Percentiles rank a stretch among this genome's conserved stretches.
phyloP scores from a whole-genome alignment of 2,329 filamentous ascomycete genomes.

The Metarhizium humberi region DNA sequence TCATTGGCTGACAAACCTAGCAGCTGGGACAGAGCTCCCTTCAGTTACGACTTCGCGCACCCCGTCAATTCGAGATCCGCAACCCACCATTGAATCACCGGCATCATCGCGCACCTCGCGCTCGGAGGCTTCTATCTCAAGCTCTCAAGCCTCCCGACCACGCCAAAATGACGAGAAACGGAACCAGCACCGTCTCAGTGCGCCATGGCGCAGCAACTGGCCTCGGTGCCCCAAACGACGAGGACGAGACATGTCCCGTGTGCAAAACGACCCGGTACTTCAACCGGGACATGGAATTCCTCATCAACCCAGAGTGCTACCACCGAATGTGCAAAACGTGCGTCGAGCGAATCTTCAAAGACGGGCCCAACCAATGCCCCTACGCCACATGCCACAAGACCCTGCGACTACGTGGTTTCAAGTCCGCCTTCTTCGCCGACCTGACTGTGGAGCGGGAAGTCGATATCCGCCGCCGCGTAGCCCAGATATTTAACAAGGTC shows the following conservation, averaged over 20 bases:
- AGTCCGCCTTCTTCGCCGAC: constrained; percentile 83
- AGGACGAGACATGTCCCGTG: constrained; percentile 79
- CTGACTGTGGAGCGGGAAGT: constrained; percentile 84
- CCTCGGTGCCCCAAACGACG: constrained; percentile 13
- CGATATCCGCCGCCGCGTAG: constrained; percentile 76
- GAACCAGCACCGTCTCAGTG: constrained; percentile 17
- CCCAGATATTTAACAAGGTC: constrained; percentile 72
- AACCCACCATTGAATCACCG: background rate
- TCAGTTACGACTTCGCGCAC: background rate
- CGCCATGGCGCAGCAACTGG: constrained; percentile 14
- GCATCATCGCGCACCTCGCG: background rate
- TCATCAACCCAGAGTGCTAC: constrained; percentile 97
- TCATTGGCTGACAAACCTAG: background rate
- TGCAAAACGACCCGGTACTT: constrained; percentile 97
- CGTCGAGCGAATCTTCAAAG: constrained; percentile 87
- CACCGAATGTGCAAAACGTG: constrained; percentile 98
- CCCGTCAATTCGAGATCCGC: background rate
- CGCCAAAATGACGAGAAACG: constrained; percentile 18
- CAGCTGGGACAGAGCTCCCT: background rate
- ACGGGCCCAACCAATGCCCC: constrained; percentile 85
- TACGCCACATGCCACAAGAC: constrained; percentile 83
- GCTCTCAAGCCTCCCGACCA: background rate
- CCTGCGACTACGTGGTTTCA: constrained; percentile 75
- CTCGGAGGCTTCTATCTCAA: background rate
- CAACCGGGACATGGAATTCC: constrained; percentile 87